Base-by-base conservation (phyloP, 805 yeast species). In the Pichia californica region DNA sequence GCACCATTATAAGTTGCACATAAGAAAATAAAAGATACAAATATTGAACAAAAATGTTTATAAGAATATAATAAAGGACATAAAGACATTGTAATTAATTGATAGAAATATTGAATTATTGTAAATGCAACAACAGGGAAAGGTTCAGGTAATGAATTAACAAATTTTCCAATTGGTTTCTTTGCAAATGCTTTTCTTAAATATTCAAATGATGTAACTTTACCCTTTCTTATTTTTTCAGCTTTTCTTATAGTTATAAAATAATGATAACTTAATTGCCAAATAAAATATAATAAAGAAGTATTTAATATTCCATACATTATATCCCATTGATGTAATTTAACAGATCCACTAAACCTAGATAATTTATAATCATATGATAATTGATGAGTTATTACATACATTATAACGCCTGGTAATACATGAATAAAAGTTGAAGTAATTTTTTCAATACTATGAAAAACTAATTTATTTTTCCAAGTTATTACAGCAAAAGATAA, bases 1-100 rank as follows among this genome's bases (percentile, higher is more conserved):
- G 98, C 99, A 25, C 99, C 99, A 52, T 93, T 89, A 60, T 83
- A 88, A 33, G 88, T 71, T 2, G 98, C 94, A 60, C 77, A 73
- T 36, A 80, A 61, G 53, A 89, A 88, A n/a, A 91, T 86, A 40
- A 74, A 70, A 2, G 77, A 63, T 50, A 91, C 71, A 56, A 88
- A 89, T 1, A 70, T 51, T 1, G 81, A 76, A 21, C 93, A 86
- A 2, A 85, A 75, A 35, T 66, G 63, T 54, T 82, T 81, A 59
- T 80, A 75, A 35, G 73, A 69, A 63, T 86, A 86, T 83, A 95
- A 86, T n/a, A 93, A 59, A 0, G 96, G 95, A 56, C 96, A 87
- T 5, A 88, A 72, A 38, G 81, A 64, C 98, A 91, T 91, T 11
- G 98, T 86, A 8, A 77, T 62, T 38, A 91, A 62, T 58, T 93